phyloP scores from a whole-genome alignment of 768 basidiomycete genomes.

The Rhodotorula paludigena region DNA sequence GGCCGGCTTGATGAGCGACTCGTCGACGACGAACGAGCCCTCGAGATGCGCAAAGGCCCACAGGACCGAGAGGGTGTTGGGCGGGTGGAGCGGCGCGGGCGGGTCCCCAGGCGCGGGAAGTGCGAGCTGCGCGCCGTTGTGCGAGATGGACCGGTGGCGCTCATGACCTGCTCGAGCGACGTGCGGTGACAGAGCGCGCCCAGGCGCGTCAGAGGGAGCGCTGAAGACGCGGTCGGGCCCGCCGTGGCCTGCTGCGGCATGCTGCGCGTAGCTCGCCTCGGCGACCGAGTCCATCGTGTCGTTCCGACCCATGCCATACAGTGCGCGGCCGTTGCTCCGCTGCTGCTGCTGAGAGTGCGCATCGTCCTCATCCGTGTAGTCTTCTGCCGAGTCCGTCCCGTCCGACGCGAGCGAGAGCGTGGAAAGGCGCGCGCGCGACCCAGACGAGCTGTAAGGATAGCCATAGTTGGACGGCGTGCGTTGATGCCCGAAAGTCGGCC shows the following conservation, averaged over 20 bases:
- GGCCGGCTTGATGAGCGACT: slow-evolving; percentile 40
- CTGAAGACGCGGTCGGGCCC: neutral
- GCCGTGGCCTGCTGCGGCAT: slow-evolving; percentile 15
- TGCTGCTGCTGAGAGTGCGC: neutral
- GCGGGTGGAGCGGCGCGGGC: slow-evolving; percentile 14
- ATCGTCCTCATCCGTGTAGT: slow-evolving; percentile 7
- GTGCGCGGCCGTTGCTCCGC: slow-evolving; percentile 6
- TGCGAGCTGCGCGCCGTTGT: neutral
- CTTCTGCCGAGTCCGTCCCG: slow-evolving; percentile 14
- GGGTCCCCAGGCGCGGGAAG: neutral
- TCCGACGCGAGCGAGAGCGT: slow-evolving; percentile 27
- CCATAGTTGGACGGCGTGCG: slow-evolving; percentile 9
- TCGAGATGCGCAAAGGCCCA: slow-evolving; percentile 79
- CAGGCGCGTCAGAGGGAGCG: neutral
- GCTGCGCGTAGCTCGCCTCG: slow-evolving; percentile 6
- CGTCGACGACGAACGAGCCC: slow-evolving; percentile 60
- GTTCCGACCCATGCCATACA: slow-evolving; percentile 37
- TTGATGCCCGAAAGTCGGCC: slow-evolving; percentile 25
- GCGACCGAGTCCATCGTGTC: slow-evolving; percentile 43
- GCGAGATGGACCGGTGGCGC: slow-evolving; percentile 2
- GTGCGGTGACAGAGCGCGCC: neutral
- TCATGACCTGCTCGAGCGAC: slow-evolving; percentile 5
- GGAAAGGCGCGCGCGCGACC: slow-evolving; percentile 19
- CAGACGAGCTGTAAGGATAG: slow-evolving; percentile 7
- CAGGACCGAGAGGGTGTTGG: slow-evolving; percentile 64